phyloP scores from a whole-genome alignment of 768 basidiomycete genomes.

The Tulasnella sp. region DNA sequence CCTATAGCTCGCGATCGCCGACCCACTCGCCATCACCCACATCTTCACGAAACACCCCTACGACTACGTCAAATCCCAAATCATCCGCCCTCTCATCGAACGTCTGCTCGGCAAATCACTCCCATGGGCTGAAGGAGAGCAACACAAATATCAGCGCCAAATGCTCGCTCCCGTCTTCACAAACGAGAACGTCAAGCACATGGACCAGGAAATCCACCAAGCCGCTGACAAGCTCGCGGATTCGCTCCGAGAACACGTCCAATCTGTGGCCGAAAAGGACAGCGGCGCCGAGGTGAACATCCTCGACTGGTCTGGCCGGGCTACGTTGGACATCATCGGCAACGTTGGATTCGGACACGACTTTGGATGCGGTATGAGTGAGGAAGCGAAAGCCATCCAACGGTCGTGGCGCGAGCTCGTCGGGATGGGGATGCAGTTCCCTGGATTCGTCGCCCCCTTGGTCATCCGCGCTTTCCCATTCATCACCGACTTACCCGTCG shows the following conservation, averaged over 20 bases:
- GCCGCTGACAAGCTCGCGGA: slow-evolving; percentile 16
- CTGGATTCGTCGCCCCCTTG: slow-evolving; percentile 24
- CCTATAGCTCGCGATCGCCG: slow-evolving; percentile 26
- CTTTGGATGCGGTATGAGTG: slow-evolving; percentile 32
- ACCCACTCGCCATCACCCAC: slow-evolving; percentile 26
- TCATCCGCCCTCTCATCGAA: slow-evolving; percentile 32
- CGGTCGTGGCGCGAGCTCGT: slow-evolving; percentile 28
- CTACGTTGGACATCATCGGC: slow-evolving; percentile 29
- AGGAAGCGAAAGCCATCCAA: slow-evolving; percentile 30
- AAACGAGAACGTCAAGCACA: slow-evolving; percentile 21
- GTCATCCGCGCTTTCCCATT: slow-evolving; percentile 28
- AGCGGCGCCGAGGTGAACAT: slow-evolving; percentile 18
- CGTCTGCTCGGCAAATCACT: slow-evolving; percentile 34
- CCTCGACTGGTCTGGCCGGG: slow-evolving; percentile 21
- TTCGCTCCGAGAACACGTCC: slow-evolving; percentile 3
- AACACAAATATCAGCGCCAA: slow-evolving; percentile 30
- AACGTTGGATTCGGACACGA: slow-evolving; percentile 38
- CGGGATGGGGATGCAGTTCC: slow-evolving; percentile 23
- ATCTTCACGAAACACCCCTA: slow-evolving; percentile 18
- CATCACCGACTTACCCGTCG: slow-evolving; percentile 28
- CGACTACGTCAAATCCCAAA: slow-evolving; percentile 17
- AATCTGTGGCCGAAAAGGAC: not conserved
- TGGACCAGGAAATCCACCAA: slow-evolving; percentile 16
- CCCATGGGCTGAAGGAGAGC: slow-evolving; percentile 36
- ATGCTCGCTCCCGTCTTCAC: slow-evolving; percentile 25